Conservation (phyloP, 139 green algal genomes). For the Zygnema circumcarinatum region DNA sequence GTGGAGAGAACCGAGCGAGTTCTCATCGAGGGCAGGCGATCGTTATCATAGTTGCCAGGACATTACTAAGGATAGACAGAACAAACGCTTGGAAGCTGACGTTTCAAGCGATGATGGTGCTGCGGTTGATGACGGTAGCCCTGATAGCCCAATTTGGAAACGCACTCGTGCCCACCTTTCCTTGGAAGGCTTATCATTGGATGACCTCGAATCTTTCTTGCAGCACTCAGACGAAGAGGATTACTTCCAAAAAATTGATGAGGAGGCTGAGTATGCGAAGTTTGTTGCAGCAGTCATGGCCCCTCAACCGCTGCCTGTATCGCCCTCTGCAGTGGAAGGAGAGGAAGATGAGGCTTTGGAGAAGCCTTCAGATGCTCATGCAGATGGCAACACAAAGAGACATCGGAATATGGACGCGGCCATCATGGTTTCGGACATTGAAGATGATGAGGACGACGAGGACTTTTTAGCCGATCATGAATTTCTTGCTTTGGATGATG, state of each 20-base stretch:
- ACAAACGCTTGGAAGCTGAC: neutral
- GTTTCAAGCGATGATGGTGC: neutral
- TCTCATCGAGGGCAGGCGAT: neutral
- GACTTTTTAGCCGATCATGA: neutral
- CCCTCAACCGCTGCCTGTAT: neutral
- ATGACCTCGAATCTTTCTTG: constrained; percentile 43
- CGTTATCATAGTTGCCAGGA: too few relatives aligned
- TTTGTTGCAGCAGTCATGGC: constrained; percentile 38
- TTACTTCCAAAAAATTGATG: constrained; percentile 27
- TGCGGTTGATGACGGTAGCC: neutral
- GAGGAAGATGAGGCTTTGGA: constrained; percentile 13
- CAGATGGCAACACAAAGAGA: neutral
- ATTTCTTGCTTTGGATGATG: neutral
- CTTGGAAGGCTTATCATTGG: constrained; percentile 35
- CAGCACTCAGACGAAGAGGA: constrained; percentile 35
- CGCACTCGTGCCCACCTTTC: constrained; percentile 37
- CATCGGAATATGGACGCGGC: neutral
- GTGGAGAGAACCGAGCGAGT: neutral
- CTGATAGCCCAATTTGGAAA: constrained; percentile 10
- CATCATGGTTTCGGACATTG: neutral
- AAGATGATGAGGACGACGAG: constrained; percentile 20
- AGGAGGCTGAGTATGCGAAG: constrained; percentile 42
- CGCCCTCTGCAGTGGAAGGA: neutral
- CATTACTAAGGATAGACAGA: too few relatives aligned
- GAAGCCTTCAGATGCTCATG: neutral